Conservation (phyloP, 148 eudicot species). For the Arctostaphylos glauca region DNA sequence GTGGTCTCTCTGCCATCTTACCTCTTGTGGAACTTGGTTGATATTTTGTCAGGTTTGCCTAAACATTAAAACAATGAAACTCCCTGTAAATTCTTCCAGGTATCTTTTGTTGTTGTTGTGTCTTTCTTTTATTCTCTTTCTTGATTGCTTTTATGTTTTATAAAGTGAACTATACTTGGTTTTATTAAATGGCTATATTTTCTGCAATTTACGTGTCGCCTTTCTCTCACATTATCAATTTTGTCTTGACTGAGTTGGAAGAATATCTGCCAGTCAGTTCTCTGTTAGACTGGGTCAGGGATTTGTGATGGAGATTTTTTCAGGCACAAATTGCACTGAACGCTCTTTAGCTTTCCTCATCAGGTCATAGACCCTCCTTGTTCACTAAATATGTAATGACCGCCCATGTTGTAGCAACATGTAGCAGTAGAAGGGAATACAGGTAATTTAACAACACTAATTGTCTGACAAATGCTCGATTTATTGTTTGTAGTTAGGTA, state of each 20-base stretch:
- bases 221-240: not conserved
- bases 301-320: not conserved
- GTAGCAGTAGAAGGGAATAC: not conserved
- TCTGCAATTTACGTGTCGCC: not conserved
- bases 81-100: conserved; percentile 61
- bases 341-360: not conserved
- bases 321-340: not conserved
- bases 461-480: too few relatives aligned
- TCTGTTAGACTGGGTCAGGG: not conserved
- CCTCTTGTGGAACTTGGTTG: not conserved
- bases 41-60: conserved; percentile 72
- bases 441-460: too few relatives aligned
- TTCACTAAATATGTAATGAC: not conserved
- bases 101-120: conserved; percentile 21
- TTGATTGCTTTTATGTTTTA: not conserved
- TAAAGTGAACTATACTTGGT: not conserved
- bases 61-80: conserved; percentile 52
- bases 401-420: not conserved
- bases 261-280: not conserved
- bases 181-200: not conserved
- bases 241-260: not conserved
- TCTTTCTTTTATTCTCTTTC: not conserved
- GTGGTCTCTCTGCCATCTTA: not conserved
- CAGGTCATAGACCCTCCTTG: not conserved
- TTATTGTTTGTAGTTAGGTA: not conserved